phyloP scores from a whole-genome alignment of 257 asterid genomes.

The Solanum gracilifrons region DNA sequence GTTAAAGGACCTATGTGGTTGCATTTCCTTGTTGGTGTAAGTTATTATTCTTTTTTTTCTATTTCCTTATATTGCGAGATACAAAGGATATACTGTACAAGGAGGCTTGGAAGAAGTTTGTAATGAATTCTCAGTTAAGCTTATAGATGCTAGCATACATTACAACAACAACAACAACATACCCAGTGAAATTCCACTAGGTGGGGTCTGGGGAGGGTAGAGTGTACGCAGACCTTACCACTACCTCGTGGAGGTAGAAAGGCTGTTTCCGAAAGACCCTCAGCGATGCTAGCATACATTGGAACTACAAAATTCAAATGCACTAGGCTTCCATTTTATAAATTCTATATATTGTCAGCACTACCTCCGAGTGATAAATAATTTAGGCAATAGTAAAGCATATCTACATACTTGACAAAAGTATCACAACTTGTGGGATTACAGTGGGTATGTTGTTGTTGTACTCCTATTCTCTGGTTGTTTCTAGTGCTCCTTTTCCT shows the following conservation, averaged over 20 bases:
- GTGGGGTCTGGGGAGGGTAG: too few relatives aligned
- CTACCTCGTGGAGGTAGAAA: too few relatives aligned
- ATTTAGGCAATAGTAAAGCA: not conserved
- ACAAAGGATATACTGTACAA: not conserved
- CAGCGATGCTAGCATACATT: not conserved
- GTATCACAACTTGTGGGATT: not conserved
- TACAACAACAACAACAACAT: too few relatives aligned
- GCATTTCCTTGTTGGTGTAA: constrained; percentile 85
- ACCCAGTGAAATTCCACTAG: too few relatives aligned
- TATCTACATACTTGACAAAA: not conserved
- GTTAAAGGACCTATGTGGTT: constrained; percentile 89
- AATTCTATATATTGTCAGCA: not conserved
- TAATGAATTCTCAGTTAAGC: not conserved
- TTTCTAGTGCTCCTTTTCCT: not conserved
- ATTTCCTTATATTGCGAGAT: not conserved
- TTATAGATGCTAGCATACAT: not conserved
- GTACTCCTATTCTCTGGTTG: not conserved
- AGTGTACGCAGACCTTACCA: too few relatives aligned
- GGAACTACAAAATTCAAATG: not conserved
- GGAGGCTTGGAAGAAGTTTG: not conserved
- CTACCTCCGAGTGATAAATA: not conserved
- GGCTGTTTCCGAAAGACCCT: too few relatives aligned
- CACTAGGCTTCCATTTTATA: not conserved
- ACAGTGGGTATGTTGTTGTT: not conserved
- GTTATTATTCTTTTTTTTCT: constrained; percentile 8